Evolutionary conservation across 495 filamentous ascomycete species (phyloP), one percentile per base, ranked within the genome.

Genomic region (Patellaria atrata): DNA sequence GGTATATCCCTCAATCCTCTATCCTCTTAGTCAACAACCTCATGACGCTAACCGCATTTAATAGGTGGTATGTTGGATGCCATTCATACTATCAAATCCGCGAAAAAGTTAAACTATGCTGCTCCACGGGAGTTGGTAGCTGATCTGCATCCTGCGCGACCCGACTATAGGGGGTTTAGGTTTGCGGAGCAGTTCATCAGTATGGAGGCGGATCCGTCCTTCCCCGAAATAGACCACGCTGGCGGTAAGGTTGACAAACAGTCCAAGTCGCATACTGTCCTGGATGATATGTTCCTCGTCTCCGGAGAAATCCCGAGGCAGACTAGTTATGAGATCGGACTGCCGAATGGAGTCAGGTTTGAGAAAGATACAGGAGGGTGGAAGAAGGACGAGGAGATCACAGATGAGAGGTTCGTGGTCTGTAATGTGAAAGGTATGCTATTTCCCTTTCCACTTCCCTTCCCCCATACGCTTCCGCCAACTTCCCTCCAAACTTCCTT

Each of bases 361-460:
- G 59, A 60, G 15, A 41, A 55, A 5, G 48, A 57, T 1, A 60
- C 57, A 6, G 56, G 57, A 0, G 54, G 62, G 20, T 77, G 71
- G 72, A 61, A 56, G 35, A 58, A 58, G 1, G 71, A 75, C 44
- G 64, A 68, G 43, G 27, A 58, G 6, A 71, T 75, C 26, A 47
- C 57, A 6, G 72, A 77, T 41, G 72, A 77, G 38, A 60, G 72
- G 26, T 65, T 74, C 33, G 50, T 75, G 14, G 64, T 69, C 47
- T 70, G 67, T 38, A 68, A 71, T 35, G 38, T 75, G 17, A 75
- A 71, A 56, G 67, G 67, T 42, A 30, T n/a, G n/a, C n/a, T n/a
- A n/a, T n/a, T n/a, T n/a, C n/a, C n/a, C n/a, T n/a, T n/a, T n/a
- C n/a, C n/a, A n/a, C n/a, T n/a, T n/a, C n/a, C n/a, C n/a, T n/a